phyloP scores from a whole-genome alignment of 75 land plant species.

The Cupressus sempervirens region DNA sequence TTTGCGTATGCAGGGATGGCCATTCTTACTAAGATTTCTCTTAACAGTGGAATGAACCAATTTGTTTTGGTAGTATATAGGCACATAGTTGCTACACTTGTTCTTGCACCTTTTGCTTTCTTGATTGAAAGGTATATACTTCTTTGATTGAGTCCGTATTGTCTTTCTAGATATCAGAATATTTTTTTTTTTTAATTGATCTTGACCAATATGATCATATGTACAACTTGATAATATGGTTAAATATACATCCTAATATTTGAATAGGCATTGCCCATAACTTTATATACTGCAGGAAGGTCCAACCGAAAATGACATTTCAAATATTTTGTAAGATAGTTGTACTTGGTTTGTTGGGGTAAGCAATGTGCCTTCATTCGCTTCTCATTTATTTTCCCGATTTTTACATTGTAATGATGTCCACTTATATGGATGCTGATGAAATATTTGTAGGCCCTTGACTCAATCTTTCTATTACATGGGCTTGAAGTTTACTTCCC shows the following conservation, averaged over 20 bases:
- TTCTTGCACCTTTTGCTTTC: slow-evolving; percentile 48
- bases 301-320: slow-evolving; percentile 14
- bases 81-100: slow-evolving; percentile 39
- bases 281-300: slow-evolving; percentile 8
- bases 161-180: no score
- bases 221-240: no score
- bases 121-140: slow-evolving; percentile 30
- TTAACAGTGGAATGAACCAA: slow-evolving; percentile 36
- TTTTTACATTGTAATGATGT: no score
- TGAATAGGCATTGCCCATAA: no score
- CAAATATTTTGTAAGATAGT: slow-evolving; percentile 13
- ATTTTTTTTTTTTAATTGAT: no score
- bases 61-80: slow-evolving; percentile 47
- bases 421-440: no score
- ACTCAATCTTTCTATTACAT: slow-evolving; percentile 14
- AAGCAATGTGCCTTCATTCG: background rate
- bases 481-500: slow-evolving; percentile 25
- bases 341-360: slow-evolving; percentile 19
- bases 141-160: no score
- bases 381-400: no score
- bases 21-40: slow-evolving; percentile 40
- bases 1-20: slow-evolving; percentile 45
- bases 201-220: no score
- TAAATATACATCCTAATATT: no score
- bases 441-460: slow-evolving; percentile 8